A percentile compares a stretch with the other conserved stretches of the same genome.
Conservation (phyloP, 208 protist genomes). For the Crithidia brevicula region DNA sequence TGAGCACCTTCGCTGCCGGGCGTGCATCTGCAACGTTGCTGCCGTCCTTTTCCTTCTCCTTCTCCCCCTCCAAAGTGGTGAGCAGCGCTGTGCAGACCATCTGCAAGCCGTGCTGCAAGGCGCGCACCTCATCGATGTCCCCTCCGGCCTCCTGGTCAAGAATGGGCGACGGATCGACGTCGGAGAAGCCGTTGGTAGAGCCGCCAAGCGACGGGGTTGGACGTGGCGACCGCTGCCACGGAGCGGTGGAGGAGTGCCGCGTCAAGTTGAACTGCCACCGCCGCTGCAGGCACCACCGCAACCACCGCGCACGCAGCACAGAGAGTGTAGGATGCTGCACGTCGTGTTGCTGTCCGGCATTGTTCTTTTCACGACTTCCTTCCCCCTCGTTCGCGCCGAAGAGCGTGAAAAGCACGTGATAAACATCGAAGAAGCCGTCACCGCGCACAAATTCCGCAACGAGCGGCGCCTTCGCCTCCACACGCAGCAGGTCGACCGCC, state of each 20-base stretch:
- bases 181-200: background rate
- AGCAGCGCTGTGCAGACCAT: constrained; percentile 14
- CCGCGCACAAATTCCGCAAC: background rate
- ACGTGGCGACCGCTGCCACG: background rate
- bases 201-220: background rate
- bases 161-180: background rate
- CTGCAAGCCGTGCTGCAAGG: constrained; percentile 4
- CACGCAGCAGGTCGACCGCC: constrained; percentile 29
- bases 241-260: background rate
- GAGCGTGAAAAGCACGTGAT: constrained; percentile 18
- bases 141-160: background rate
- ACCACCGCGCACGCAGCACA: constrained; percentile 32
- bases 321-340: constrained; percentile 9
- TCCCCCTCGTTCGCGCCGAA: background rate
- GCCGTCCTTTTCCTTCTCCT: background rate
- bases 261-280: constrained; percentile 11
- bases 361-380: background rate
- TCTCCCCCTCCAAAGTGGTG: background rate
- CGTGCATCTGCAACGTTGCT: constrained; percentile 3
- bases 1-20: constrained; percentile 11
- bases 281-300: constrained; percentile 34
- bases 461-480: constrained; percentile 14
- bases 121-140: constrained; percentile 21
- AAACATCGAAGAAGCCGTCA: constrained; percentile 24
- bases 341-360: too few relatives aligned